Percentiles rank a stretch among this genome's conserved stretches.
phyloP scores from a whole-genome alignment of 1,284 basidiomycete genomes.

The Hypsizygus ulmarius region DNA sequence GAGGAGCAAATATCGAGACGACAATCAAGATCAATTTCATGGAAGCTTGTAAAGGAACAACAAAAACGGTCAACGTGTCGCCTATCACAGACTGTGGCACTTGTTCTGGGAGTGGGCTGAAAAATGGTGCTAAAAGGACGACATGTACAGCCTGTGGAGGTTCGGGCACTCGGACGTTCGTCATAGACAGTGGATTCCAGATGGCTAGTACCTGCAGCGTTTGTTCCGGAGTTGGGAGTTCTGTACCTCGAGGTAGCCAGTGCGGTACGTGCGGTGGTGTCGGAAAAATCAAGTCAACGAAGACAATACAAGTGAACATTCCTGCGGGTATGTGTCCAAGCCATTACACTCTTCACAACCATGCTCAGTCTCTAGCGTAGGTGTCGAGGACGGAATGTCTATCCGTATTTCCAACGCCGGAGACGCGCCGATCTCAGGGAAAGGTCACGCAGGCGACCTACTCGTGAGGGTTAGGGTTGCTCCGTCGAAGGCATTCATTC shows the following conservation, averaged over 20 bases:
- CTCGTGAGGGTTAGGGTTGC: constrained; percentile 86
- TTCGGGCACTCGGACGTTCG: constrained; percentile 86
- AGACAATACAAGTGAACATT: constrained; percentile 81
- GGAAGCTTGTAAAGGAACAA: constrained; percentile 92
- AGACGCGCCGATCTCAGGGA: constrained; percentile 81
- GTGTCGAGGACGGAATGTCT: constrained; percentile 96
- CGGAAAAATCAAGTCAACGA: constrained; percentile 83
- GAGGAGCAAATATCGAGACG: constrained; percentile 87
- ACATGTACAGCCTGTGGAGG: constrained; percentile 85
- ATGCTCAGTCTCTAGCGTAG: constrained; percentile 36
- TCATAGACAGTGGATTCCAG: constrained; percentile 93
- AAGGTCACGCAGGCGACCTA: constrained; percentile 81
- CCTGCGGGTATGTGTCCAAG: constrained; percentile 65
- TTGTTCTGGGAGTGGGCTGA: constrained; percentile 88
- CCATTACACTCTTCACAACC: constrained; percentile 15
- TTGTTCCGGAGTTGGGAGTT: constrained; percentile 84
- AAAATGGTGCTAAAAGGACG: constrained; percentile 80
- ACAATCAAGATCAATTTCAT: constrained; percentile 81
- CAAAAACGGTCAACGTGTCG: constrained; percentile 72
- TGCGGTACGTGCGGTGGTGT: constrained; percentile 86
- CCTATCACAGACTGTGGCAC: constrained; percentile 84
- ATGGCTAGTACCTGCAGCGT: constrained; percentile 91
- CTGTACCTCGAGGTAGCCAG: constrained; percentile 75
- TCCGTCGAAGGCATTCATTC: constrained; percentile 81
- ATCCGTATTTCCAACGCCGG: constrained; percentile 84